phyloP scores from a whole-genome alignment of 441 rosid species.

The Populus trichocarpa region DNA sequence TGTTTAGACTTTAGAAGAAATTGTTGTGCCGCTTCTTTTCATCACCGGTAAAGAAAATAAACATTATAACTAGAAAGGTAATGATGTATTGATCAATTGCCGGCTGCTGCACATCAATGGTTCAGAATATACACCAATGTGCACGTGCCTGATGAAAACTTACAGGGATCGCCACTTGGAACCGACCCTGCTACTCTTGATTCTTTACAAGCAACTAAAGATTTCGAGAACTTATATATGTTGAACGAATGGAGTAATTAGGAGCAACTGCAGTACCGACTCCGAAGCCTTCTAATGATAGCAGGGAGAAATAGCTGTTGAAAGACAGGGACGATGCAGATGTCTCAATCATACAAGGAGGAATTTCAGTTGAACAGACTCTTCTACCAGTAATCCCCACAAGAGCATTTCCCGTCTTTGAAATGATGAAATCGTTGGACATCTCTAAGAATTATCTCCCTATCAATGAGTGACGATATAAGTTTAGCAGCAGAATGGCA shows the following conservation, averaged over 20 bases:
- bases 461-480: constrained; percentile 41
- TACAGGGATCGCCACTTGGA: background rate
- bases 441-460: constrained; percentile 69
- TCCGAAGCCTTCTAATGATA: background rate
- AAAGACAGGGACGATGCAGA: background rate
- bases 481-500: constrained; percentile 65
- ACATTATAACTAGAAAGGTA: background rate
- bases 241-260: background rate
- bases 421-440: constrained; percentile 73
- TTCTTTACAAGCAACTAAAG: background rate
- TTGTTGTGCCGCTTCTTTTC: background rate
- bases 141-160: background rate
- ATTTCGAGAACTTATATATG: background rate
- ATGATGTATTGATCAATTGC: background rate
- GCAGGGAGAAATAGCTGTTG: background rate
- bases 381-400: constrained; percentile 66
- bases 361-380: constrained; percentile 8
- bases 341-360: background rate
- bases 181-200: background rate
- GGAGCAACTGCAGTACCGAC: background rate
- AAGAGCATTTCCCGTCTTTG: constrained; percentile 61
- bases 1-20: background rate
- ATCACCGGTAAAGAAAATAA: background rate
- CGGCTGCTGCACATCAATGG: constrained; percentile 1
- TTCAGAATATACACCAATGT: background rate